Conservation (phyloP, 805 yeast species). For the Saccharomycopsis capsularis region DNA sequence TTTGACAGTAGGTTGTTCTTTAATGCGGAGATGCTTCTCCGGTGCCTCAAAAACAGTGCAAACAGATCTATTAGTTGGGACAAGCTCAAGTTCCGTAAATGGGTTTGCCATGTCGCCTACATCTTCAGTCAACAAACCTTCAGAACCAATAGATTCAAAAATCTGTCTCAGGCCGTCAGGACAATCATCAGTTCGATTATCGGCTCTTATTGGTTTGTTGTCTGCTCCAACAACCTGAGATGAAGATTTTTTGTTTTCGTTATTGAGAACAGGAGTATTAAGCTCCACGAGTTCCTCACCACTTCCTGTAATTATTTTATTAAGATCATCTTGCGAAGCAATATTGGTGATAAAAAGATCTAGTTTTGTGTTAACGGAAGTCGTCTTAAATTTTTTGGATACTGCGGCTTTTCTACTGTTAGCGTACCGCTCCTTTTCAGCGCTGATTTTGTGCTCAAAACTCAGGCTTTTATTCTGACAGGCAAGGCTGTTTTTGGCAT, state of each 20-base stretch:
- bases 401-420: slow-evolving; percentile 3
- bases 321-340: slow-evolving; percentile 8
- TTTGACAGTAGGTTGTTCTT: not conserved
- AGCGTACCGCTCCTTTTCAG: too few relatives aligned
- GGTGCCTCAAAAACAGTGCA: not conserved
- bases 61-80: not conserved
- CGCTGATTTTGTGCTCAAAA: too few relatives aligned
- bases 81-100: not conserved
- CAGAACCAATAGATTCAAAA: too few relatives aligned
- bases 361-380: slow-evolving; percentile 14
- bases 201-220: too few relatives aligned
- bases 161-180: too few relatives aligned
- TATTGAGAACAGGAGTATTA: slow-evolving; percentile 4
- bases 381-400: slow-evolving; percentile 10
- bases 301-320: not conserved
- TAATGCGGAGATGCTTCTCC: not conserved
- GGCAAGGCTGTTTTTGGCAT: too few relatives aligned
- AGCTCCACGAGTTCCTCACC: slow-evolving; percentile 8
- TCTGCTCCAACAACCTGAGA: too few relatives aligned
- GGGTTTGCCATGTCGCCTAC: not conserved
- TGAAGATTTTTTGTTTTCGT: not conserved
- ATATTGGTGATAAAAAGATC: slow-evolving; percentile 17
- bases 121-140: not conserved
- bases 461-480: too few relatives aligned
- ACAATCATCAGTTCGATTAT: too few relatives aligned